A percentile compares a stretch with the other conserved stretches of the same genome.
These are phyloP conservation scores for Pseudotsuga menziesii DNA, from an alignment of 75 land plant genomes.

Conservation along the genomic window DNA sequence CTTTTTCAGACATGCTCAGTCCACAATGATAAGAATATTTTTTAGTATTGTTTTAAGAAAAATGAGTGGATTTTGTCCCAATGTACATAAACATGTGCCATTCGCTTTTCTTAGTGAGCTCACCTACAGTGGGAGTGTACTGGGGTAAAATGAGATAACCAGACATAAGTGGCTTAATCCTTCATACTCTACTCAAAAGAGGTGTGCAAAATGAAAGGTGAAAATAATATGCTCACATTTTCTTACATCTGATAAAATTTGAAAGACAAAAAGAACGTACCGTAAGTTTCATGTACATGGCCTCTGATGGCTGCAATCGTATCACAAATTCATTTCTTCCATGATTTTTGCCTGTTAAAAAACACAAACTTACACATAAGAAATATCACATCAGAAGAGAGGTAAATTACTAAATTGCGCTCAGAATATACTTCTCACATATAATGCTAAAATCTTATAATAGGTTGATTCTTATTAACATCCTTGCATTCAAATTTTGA, in stretches of 20 bases:
- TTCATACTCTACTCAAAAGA: background rate
- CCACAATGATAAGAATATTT: background rate
- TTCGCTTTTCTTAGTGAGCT: background rate
- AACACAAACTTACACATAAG: background rate
- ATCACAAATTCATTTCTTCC: slow-evolving; percentile 98
- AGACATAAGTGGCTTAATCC: background rate
- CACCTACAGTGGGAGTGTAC: background rate
- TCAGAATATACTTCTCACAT: background rate
- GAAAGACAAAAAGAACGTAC: slow-evolving; percentile 30
- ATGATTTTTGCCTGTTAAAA: slow-evolving; percentile 72
- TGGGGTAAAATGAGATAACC: background rate
- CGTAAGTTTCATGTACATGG: slow-evolving; percentile 98
- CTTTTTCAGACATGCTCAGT: background rate
- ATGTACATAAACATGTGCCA: background rate
- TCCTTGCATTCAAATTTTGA: background rate
- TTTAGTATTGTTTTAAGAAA: background rate
- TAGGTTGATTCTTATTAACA: background rate
- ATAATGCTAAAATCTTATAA: background rate
- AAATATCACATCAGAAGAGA: background rate
- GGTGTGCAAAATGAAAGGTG: background rate
- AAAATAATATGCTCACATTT: background rate
- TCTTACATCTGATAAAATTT: background rate
- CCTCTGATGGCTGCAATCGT: slow-evolving; percentile 90
- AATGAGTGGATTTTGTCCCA: background rate
- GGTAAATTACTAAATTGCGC: background rate